Base-by-base conservation (phyloP, 768 basidiomycete species). In the Lyophyllum decastes region DNA sequence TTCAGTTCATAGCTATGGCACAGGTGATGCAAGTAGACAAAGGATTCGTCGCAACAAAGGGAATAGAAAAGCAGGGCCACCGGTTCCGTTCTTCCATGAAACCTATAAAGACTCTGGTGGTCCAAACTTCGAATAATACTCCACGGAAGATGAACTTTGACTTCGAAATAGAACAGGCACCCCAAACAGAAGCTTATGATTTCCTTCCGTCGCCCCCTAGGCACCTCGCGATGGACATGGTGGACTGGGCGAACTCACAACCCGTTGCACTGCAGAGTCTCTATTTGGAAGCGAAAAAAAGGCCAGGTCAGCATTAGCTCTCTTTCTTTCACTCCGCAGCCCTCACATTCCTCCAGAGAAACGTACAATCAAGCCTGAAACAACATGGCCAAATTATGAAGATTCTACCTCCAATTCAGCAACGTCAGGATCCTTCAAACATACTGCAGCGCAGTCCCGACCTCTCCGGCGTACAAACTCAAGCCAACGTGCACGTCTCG, bases 191-290 rank as follows among this genome's bases (percentile, higher is more conserved):
- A 24, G 34, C 47, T 4, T 49, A 17, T 12, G 33, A 61, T 10
- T 35, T 47, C 8, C 43, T 55, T 8, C n/a, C 41, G 24, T 59
- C 61, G 2, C 51, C 61, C 2, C 55, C 49, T 10, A 54, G 48
- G 46, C 53, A 4, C 30, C 30, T 53, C 24, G 26, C 33, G 25
- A 35, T 53, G 26, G 62, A 63, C 38, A 43, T 22, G 11, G 55
- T 63, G 21, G 58, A 55, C 40, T 63, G 62, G 62, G 53, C 55
- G 4, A 57, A 24, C 21, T 50, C 62, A 7, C 62, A 63, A 41
- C 59, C 62, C 3, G 27, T 52, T 19, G 52, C 48, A 49, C 52
- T 63, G 4, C 53, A 57, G 52, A 57, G 33, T 51, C 51, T 60
- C 41, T 35, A 60, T 5, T 38, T 53, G 14, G 56, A 55, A 35